Conservation (phyloP, 441 rosid species). For the Erodium chrysanthum region DNA sequence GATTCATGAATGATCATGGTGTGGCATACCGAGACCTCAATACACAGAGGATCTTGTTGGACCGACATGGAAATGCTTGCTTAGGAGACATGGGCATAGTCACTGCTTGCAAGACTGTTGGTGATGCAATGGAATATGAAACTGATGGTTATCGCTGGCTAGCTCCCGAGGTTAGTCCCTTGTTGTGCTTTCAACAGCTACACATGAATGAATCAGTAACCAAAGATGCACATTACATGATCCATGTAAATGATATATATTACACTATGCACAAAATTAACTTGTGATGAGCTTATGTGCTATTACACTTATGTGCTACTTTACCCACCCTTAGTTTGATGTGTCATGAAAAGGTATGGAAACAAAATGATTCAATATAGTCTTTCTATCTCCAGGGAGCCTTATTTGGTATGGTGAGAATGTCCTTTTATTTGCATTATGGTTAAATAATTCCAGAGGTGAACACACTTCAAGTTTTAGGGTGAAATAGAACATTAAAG, state of each 20-base stretch:
- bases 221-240: too few relatives aligned
- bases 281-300: too few relatives aligned
- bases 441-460: neutral
- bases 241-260: too few relatives aligned
- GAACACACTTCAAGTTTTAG: too few relatives aligned
- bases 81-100: constrained; percentile 81
- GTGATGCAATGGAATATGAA: constrained; percentile 83
- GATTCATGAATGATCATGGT: constrained; percentile 76
- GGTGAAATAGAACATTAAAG: neutral
- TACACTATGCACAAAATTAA: too few relatives aligned
- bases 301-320: too few relatives aligned
- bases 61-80: constrained; percentile 77
- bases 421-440: too few relatives aligned
- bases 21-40: constrained; percentile 75
- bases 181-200: too few relatives aligned
- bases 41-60: constrained; percentile 61
- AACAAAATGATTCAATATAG: neutral
- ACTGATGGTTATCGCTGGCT: constrained; percentile 96
- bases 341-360: neutral
- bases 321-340: too few relatives aligned
- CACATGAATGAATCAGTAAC: too few relatives aligned
- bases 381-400: too few relatives aligned
- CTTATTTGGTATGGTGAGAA: too few relatives aligned
- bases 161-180: constrained; percentile 76
- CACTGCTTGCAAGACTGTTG: constrained; percentile 72